Percentiles rank a stretch among this genome's conserved stretches.
These are phyloP conservation scores for Conoideocrella luteorostrata DNA, from an alignment of 2,329 filamentous ascomycete species.

Conservation along the genomic window DNA sequence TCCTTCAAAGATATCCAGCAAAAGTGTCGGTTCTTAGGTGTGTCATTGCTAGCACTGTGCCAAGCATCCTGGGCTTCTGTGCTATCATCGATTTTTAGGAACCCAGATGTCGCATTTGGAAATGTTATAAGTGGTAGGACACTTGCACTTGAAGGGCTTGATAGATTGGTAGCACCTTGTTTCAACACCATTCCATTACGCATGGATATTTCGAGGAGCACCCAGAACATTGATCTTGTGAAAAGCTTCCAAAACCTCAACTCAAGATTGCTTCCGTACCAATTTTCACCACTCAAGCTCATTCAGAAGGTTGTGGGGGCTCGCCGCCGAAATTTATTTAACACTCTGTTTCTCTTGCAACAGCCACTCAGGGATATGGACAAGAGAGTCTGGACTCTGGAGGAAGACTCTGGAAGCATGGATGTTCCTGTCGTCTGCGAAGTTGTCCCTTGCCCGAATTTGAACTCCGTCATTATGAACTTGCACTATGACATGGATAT, in stretches of 20 bases:
- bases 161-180: slow-evolving; percentile 75
- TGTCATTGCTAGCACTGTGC: slow-evolving; percentile 59
- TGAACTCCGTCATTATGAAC: slow-evolving; percentile 49
- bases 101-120: slow-evolving; percentile 73
- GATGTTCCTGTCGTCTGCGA: slow-evolving; percentile 74
- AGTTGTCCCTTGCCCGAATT: slow-evolving; percentile 48
- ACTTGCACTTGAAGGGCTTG: slow-evolving; percentile 56
- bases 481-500: slow-evolving; percentile 55
- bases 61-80: slow-evolving; percentile 69
- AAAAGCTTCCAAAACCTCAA: slow-evolving; percentile 56
- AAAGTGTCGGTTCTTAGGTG: slow-evolving; percentile 44
- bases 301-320: slow-evolving; percentile 51
- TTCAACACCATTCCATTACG: slow-evolving; percentile 84
- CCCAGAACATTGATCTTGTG: slow-evolving; percentile 50
- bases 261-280: slow-evolving; percentile 55
- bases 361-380: slow-evolving; percentile 54
- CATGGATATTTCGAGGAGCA: slow-evolving; percentile 40
- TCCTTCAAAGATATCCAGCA: slow-evolving; percentile 40
- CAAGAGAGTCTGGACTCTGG: slow-evolving; percentile 46
- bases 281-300: slow-evolving; percentile 67
- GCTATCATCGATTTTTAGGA: slow-evolving; percentile 48
- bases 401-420: slow-evolving; percentile 57
- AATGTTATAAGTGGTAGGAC: slow-evolving; percentile 78
- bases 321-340: slow-evolving; percentile 57
- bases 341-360: slow-evolving; percentile 75